Base-by-base conservation (phyloP, 2,329 filamentous ascomycete species). In the Berkeleyomyces rouxiae region DNA sequence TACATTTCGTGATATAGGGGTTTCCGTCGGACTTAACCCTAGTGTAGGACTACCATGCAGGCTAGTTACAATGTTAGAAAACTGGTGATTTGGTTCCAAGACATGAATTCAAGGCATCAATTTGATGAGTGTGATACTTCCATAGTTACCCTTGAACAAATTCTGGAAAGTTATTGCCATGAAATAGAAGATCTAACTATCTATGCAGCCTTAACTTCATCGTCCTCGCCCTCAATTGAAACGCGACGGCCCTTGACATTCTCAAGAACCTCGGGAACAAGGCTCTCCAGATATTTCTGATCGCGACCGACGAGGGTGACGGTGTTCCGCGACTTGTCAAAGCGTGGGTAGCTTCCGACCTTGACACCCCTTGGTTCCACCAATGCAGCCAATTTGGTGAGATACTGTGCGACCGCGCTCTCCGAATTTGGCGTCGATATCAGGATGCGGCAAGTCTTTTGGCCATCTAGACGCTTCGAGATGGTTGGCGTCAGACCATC, bases 261-360 rank as follows among this genome's bases (percentile, higher is more conserved):
- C 71, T 82, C 75, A 70, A 88, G 82, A 2, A 96, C 88, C 9
- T 64, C 61, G 2, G 61, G 59, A 11, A 95, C 81, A 66, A 96
- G 73, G 59, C 83, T 84, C 71, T 96, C 89, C 70, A 97, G 80
- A 68, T 82, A 92, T 33, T 81, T 84, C 67, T 80, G 77, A 70
- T 96, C 87, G 67, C 83, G 84, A 13, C 83, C 82, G 23, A 96
- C 91, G 61, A 99, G 77, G 9, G 92, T 96, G 58, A 97, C 90
- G 0, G 90, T 93, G 73, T 97, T 97, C 66, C 79, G 79, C 69
- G 83, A 83, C 78, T 89, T 92, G 4, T 87, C 89, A 90, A 91
- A 96, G 62, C 90, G 79, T 43, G 93, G 93, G 74, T 99, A 97
- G 73, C 89, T 95, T 57, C 93, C 93, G 13, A 97, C 90, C 75